Conservation (phyloP, 208 protist species). For the Trypanosomatidae sp. region DNA sequence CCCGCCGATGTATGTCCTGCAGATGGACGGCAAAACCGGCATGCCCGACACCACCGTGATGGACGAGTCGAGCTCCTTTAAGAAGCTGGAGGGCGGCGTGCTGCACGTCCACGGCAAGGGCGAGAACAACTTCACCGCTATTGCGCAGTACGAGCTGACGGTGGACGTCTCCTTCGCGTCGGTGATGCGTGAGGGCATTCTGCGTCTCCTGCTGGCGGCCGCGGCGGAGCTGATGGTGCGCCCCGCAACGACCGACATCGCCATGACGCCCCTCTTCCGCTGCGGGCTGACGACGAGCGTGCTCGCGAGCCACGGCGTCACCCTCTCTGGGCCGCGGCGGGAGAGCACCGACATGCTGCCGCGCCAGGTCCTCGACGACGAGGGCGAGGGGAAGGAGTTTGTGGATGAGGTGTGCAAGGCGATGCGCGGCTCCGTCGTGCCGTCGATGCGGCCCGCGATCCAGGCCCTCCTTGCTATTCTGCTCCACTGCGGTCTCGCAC, state of each 20-base stretch:
- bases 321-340: constrained; percentile 32
- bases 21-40: constrained; percentile 20
- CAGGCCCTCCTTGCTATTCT: constrained; percentile 81
- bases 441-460: constrained; percentile 84
- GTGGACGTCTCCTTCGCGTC: constrained; percentile 39
- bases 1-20: constrained; percentile 38
- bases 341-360: constrained; percentile 34
- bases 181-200: constrained; percentile 51
- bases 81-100: constrained; percentile 52
- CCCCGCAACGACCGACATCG: constrained; percentile 27
- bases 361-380: constrained; percentile 55
- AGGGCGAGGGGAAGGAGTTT: constrained; percentile 55
- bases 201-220: constrained; percentile 46
- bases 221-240: constrained; percentile 39
- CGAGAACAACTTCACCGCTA: constrained; percentile 72
- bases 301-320: constrained; percentile 46
- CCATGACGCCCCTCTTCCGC: constrained; percentile 60
- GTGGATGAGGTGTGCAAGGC: constrained; percentile 66
- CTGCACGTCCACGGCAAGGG: constrained; percentile 69
- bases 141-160: constrained; percentile 63
- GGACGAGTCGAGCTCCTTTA: constrained; percentile 41
- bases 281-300: constrained; percentile 58
- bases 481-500: constrained; percentile 64
- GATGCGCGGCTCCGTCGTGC: constrained; percentile 68
- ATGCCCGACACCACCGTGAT: constrained; percentile 41